phyloP scores from a whole-genome alignment of 345 rosid genomes.

The Melaleuca alternifolia region DNA sequence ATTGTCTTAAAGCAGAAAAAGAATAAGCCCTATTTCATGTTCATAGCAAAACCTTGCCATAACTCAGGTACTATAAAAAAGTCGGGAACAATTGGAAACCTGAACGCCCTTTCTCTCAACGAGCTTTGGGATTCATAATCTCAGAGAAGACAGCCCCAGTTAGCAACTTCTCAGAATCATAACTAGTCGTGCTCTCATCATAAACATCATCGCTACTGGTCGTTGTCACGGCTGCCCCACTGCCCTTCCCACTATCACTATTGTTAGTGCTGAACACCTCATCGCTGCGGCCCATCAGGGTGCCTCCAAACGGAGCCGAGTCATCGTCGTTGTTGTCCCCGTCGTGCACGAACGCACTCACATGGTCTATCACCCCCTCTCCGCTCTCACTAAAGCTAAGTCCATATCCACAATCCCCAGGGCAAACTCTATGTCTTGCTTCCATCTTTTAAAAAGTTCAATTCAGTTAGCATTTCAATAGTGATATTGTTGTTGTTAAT shows the following conservation, averaged over 20 bases:
- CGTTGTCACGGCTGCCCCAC: not conserved
- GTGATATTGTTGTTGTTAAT: too few species aligned
- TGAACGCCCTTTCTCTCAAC: slow-evolving; percentile 2
- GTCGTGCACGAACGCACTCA: not conserved
- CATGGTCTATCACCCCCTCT: too few species aligned
- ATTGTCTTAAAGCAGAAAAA: not conserved
- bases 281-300: not conserved
- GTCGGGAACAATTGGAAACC: not conserved
- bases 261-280: not conserved
- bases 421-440: too few species aligned
- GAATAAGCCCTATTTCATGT: not conserved
- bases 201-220: slow-evolving; percentile 1
- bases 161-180: not conserved
- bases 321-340: not conserved
- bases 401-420: too few species aligned
- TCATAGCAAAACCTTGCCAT: not conserved
- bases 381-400: too few species aligned
- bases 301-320: not conserved
- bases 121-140: slow-evolving; percentile 7
- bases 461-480: too few species aligned
- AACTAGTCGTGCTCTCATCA: not conserved
- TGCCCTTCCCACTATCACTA: not conserved
- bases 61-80: not conserved
- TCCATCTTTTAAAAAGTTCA: too few species aligned
- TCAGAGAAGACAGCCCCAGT: slow-evolving; percentile 20